phyloP scores from a whole-genome alignment of 1,284 basidiomycete genomes.

The Cryptococcus sp. region DNA sequence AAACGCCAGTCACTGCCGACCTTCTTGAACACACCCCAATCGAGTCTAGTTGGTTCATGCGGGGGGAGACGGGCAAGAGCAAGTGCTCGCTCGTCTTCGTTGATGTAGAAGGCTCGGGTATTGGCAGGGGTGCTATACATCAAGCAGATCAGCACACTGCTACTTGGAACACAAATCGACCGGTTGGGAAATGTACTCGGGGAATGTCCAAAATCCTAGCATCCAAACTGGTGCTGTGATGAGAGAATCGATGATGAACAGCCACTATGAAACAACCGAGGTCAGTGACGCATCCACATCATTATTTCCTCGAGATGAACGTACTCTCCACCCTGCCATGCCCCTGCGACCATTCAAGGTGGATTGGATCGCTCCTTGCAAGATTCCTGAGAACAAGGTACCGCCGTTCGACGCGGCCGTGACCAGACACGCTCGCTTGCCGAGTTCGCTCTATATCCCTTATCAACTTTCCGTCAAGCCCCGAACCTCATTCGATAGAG shows the following conservation, averaged over 20 bases:
- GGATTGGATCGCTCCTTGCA: constrained; percentile 35
- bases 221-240: constrained; percentile 35
- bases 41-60: constrained; percentile 24
- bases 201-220: constrained; percentile 42
- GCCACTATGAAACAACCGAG: constrained; percentile 14
- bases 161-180: too few species aligned
- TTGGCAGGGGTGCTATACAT: too few species aligned
- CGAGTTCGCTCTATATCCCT: constrained; percentile 26
- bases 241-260: constrained; percentile 36
- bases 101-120: too few species aligned
- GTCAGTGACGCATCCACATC: too few species aligned
- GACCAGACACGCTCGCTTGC: constrained; percentile 36
- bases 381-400: constrained; percentile 36
- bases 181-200: constrained; percentile 31
- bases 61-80: constrained; percentile 23
- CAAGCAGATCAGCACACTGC: too few species aligned
- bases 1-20: constrained; percentile 26
- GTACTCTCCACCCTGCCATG: constrained; percentile 21
- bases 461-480: too few species aligned
- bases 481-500: too few species aligned
- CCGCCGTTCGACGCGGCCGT: constrained; percentile 33
- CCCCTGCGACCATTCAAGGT: constrained; percentile 27
- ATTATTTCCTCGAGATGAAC: too few species aligned
- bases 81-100: constrained; percentile 23
- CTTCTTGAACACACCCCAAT: constrained; percentile 8